phyloP scores from a whole-genome alignment of 257 asterid genomes.

The Solanum sitiens region DNA sequence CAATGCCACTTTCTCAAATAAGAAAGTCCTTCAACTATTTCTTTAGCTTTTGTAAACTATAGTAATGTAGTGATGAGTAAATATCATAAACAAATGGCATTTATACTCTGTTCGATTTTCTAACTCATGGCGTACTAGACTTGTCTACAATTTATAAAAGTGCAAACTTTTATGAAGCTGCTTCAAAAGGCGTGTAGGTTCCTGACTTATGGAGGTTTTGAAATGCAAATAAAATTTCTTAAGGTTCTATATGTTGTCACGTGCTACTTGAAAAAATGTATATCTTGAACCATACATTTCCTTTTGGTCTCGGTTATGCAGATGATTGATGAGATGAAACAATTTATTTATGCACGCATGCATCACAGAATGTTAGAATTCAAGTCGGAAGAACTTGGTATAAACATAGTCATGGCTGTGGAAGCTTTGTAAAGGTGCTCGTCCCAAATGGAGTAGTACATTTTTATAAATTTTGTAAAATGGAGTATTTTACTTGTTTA shows the following conservation, averaged over 20 bases:
- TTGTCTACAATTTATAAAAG: too few species aligned
- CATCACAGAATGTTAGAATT: not conserved
- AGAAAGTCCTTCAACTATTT: not conserved
- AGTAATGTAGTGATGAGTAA: too few species aligned
- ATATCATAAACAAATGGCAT: too few species aligned
- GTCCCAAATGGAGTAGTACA: too few species aligned
- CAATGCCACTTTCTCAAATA: not conserved
- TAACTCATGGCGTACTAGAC: too few species aligned
- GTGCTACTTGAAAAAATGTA: not conserved
- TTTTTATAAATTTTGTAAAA: not conserved
- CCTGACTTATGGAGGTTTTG: too few species aligned
- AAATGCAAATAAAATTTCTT: too few species aligned
- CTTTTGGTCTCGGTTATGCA: not conserved
- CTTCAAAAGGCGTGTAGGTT: too few species aligned
- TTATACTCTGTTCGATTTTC: too few species aligned
- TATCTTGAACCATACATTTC: not conserved
- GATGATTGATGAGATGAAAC: not conserved
- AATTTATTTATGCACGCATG: not conserved
- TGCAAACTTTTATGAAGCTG: too few species aligned
- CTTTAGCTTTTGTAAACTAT: not conserved
- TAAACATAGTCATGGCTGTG: not conserved
- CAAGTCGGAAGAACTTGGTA: not conserved
- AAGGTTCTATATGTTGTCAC: too few species aligned
- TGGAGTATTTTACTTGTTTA: not conserved
- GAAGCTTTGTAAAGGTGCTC: too few species aligned